These are phyloP conservation scores for Lasiosphaeria miniovina DNA, from an alignment of 495 filamentous ascomycete genomes.

Conservation along the genomic window DNA sequence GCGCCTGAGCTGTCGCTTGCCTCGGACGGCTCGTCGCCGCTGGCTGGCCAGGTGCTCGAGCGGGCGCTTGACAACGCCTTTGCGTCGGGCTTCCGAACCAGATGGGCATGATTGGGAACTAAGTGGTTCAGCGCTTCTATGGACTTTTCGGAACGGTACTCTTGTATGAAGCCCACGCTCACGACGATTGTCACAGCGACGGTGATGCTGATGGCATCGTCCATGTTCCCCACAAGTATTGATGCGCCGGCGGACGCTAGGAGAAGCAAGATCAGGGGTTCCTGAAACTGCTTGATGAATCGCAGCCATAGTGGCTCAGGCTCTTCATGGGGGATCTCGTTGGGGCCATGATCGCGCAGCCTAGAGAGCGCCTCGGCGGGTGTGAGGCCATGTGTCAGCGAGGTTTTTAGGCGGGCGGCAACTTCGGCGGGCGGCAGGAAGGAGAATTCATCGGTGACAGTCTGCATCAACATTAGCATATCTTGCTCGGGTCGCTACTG, in stretches of 20 bases:
- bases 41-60: conserved; percentile 45
- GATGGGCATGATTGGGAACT: conserved; percentile 89
- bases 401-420: conserved; percentile 76
- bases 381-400: conserved; percentile 73
- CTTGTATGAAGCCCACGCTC: conserved; percentile 92
- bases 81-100: conserved; percentile 62
- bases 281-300: conserved; percentile 94
- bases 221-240: conserved; percentile 88
- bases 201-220: conserved; percentile 93
- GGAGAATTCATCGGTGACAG: conserved; percentile 51
- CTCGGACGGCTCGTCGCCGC: conserved; percentile 25
- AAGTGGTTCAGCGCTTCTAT: conserved; percentile 91
- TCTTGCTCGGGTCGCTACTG: background rate
- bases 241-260: conserved; percentile 87
- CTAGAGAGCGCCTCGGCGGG: conserved; percentile 77
- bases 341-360: conserved; percentile 76
- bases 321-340: conserved; percentile 90
- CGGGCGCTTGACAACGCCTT: conserved; percentile 27
- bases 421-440: conserved; percentile 70
- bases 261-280: conserved; percentile 85
- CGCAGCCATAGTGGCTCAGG: conserved; percentile 92
- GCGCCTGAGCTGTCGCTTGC: conserved; percentile 30
- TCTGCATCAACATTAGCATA: conserved; percentile 28
- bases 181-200: conserved; percentile 96
- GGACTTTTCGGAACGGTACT: conserved; percentile 96